Percentiles rank a stretch among this genome's conserved stretches.
Evolutionary conservation across 2,329 filamentous ascomycete genomes (phyloP).

Genomic region (Pseudogymnoascus pannorum): DNA sequence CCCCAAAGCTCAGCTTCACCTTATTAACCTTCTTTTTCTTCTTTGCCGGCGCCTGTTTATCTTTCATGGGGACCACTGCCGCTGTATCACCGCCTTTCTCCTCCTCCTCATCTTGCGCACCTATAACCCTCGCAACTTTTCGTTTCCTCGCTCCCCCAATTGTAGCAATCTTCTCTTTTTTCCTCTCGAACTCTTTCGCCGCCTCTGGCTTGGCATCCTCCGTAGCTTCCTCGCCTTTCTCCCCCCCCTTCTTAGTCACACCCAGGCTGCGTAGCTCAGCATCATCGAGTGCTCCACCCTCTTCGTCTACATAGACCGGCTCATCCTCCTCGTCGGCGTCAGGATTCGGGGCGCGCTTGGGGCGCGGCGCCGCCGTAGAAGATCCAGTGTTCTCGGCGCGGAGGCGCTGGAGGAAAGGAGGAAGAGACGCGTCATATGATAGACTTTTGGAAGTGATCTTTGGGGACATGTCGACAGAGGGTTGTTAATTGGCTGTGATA

Average conservation of each 20-base stretch:
- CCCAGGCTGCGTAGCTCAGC: constrained; percentile 3
- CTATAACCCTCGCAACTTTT: constrained; percentile 46
- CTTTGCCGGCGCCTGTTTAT: constrained; percentile 17
- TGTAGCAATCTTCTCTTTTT: constrained; percentile 32
- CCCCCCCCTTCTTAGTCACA: constrained; percentile 6
- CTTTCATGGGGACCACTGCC: neutral
- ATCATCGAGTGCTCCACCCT: constrained; percentile 49
- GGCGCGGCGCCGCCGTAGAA: constrained; percentile 25
- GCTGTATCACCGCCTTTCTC: constrained; percentile 14
- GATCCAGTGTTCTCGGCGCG: constrained; percentile 44
- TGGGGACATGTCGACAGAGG: constrained; percentile 21
- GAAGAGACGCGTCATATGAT: constrained; percentile 52
- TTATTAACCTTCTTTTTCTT: constrained; percentile 42
- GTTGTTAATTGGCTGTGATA: neutral
- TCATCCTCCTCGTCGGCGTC: constrained; percentile 70
- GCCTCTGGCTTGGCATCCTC: constrained; percentile 1
- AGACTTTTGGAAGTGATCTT: constrained; percentile 68
- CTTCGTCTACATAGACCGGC: constrained; percentile 67
- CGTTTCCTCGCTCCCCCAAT: constrained; percentile 46
- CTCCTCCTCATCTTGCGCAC: constrained; percentile 20
- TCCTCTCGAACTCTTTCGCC: constrained; percentile 15
- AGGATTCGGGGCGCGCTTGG: constrained; percentile 44
- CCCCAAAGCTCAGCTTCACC: constrained; percentile 61
- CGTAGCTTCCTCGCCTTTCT: constrained; percentile 18
- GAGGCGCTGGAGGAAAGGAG: constrained; percentile 53